These are phyloP conservation scores for Blastocystis hominis DNA, from an alignment of 352 stramenopile species.

Conservation along the genomic window DNA sequence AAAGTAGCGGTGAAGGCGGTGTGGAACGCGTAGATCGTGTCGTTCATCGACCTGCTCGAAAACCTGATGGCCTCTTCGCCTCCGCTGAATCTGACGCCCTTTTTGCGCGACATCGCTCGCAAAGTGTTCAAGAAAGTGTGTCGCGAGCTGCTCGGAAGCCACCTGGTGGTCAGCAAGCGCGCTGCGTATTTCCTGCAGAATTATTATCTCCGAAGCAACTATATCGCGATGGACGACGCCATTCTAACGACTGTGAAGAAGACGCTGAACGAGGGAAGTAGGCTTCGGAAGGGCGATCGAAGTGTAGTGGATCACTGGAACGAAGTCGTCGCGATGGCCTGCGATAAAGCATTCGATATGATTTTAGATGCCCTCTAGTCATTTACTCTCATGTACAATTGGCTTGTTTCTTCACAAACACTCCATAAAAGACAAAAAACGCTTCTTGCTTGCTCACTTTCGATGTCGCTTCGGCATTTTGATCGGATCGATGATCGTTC, in stretches of 20 bases:
- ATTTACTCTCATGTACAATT: constrained; percentile 1
- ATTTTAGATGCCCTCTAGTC: constrained; percentile 25
- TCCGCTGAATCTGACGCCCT: background rate
- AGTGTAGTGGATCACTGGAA: constrained; percentile 31
- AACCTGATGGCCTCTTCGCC: background rate
- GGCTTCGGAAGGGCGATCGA: background rate
- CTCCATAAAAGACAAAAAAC: background rate
- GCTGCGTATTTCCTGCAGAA: background rate
- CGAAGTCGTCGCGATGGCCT: background rate
- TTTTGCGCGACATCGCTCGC: background rate
- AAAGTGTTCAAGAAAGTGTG: background rate
- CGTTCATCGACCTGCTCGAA: background rate
- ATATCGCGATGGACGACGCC: background rate
- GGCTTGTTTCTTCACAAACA: background rate
- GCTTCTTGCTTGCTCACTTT: background rate
- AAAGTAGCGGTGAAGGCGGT: background rate
- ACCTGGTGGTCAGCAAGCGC: constrained; percentile 15
- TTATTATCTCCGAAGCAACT: constrained; percentile 11
- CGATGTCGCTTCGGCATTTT: background rate
- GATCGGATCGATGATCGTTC: constrained; percentile 49
- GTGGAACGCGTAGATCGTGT: background rate
- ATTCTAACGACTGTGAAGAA: background rate
- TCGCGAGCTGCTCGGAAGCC: background rate
- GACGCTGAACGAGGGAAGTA: constrained; percentile 4
- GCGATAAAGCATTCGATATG: constrained; percentile 21